phyloP scores from a whole-genome alignment of 345 rosid species.

The Firmiana major region DNA sequence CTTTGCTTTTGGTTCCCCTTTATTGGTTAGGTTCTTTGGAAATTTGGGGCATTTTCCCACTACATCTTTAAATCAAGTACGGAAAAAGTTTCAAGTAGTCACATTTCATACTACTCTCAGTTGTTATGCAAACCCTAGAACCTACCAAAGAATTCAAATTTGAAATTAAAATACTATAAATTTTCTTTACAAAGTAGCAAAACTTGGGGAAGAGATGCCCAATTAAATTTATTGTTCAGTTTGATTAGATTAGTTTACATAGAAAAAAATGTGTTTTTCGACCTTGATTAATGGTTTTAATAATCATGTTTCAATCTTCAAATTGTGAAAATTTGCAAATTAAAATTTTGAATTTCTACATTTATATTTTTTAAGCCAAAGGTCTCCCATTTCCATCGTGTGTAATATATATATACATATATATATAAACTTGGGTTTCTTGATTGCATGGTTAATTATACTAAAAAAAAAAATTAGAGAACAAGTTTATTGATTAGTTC shows the following conservation, averaged over 20 bases:
- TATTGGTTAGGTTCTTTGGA: neutral
- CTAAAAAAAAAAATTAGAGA: no score
- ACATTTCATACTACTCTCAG: neutral
- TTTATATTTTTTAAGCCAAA: no score
- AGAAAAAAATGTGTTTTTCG: neutral
- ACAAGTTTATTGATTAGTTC: neutral
- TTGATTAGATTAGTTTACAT: neutral
- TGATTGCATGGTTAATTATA: no score
- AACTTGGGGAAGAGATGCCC: neutral
- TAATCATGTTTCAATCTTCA: no score
- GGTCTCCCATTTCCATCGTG: no score
- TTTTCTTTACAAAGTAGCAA: neutral
- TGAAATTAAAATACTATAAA: neutral
- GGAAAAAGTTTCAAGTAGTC: neutral
- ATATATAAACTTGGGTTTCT: no score
- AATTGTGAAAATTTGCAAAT: no score
- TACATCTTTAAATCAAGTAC: neutral
- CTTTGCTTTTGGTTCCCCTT: neutral
- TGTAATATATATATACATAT: no score
- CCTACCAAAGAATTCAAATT: slow-evolving; percentile 13
- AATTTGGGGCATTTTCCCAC: slow-evolving; percentile 8
- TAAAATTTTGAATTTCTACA: no score
- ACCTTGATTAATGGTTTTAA: no score
- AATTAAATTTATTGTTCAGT: neutral
- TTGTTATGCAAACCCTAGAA: neutral